Percentiles rank a stretch among this genome's conserved stretches.
phyloP scores from a whole-genome alignment of 129 eudicot species.

The Pulicaria dysenterica region DNA sequence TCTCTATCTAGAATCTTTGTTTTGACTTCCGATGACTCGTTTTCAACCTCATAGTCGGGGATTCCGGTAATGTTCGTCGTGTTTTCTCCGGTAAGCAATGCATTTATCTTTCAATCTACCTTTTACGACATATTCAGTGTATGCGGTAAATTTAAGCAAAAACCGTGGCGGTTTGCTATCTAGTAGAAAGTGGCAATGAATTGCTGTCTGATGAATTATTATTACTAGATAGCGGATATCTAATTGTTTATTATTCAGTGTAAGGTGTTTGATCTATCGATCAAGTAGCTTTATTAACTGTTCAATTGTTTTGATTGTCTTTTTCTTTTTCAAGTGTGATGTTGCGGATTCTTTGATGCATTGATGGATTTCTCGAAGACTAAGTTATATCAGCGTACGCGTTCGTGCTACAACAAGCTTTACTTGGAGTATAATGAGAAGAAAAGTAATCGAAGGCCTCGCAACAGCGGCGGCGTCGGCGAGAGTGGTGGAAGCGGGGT shows the following conservation, averaged over 20 bases:
- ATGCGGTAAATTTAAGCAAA: background rate
- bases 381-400: conserved; percentile 41
- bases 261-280: background rate
- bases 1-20: background rate
- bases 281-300: background rate
- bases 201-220: background rate
- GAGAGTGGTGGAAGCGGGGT: conserved; percentile 13
- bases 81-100: conserved; percentile 26
- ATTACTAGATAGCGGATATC: background rate
- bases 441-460: conserved; percentile 1
- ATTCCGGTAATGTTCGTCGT: conserved; percentile 1
- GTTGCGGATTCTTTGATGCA: conserved; percentile 7
- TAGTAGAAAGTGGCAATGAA: conserved; percentile 1
- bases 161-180: background rate
- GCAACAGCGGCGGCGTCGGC: background rate
- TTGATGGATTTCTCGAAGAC: conserved; percentile 45
- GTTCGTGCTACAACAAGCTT: conserved; percentile 35
- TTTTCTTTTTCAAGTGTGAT: conserved; percentile 6
- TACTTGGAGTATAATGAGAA: conserved; percentile 38
- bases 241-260: background rate
- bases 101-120: background rate
- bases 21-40: conserved; percentile 10
- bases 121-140: background rate
- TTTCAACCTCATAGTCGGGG: background rate
- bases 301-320: background rate